Base-by-base conservation (phyloP, 2,329 filamentous ascomycete species). In the Arthrinium phaeospermum region DNA sequence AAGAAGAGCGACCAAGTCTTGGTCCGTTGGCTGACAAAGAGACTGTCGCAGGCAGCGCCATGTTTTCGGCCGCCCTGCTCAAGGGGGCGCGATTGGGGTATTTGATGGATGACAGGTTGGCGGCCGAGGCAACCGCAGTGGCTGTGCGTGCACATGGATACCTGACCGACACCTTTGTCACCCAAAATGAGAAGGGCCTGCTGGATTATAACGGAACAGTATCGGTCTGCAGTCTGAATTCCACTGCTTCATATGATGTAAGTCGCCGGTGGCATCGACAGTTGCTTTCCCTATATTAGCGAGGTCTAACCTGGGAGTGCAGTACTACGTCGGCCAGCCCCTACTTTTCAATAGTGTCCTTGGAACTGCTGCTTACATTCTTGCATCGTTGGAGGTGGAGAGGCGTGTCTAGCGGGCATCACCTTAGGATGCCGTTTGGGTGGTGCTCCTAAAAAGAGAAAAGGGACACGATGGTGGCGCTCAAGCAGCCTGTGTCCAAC, bases 191-290 rank as follows among this genome's bases (percentile, higher is more conserved):
- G 13, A 76, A 80, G 34, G 75, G 76, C 14, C 78, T 76, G 45
- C 46, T 80, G 4, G 77, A 81, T 4, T 84, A 80, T 47, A 80
- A 82, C 69, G 80, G 80, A 57, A 84, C 83, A 0, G 83, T 84
- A 4, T 70, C 79, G 0, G 82, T 84, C 8, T 84, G 82, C 75
- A 84, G 83, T 69, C 76, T 84, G 45, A 84, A 85, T 75, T 85
- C 83, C 67, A 84, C 78, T 3, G 83, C 83, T 0, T 77, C 75
- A 1, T 84, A 82, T 72, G 80, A 80, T 34, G 79, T 80, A 47
- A 78, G 79, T 77, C 14, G 34, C 57, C 34, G 10, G 57, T 41
- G 2, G 19, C 57, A 41, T 14, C 34, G 24, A 37, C 13, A 22
- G 14, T 53, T 19, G 13, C 45, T 19, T 3, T 64, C 8, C 27